These are phyloP conservation scores for Colletotrichum chlorophyti DNA, from an alignment of 2,329 filamentous ascomycete genomes.

Conservation along the genomic window DNA sequence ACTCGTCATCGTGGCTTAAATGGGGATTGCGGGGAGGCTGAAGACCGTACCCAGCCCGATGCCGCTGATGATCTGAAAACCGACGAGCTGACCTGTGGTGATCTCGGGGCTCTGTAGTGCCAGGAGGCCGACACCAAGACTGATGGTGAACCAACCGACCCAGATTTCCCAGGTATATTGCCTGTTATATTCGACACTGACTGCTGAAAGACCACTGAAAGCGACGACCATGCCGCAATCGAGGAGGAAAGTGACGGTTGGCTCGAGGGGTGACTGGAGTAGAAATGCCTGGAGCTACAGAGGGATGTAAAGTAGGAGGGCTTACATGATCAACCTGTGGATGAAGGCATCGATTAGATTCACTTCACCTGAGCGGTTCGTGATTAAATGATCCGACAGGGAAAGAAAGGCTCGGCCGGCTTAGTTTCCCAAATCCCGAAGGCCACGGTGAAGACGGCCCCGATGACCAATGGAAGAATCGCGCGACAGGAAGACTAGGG, in stretches of 20 bases:
- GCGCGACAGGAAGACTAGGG: conserved; percentile 42
- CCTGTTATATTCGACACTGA: no score
- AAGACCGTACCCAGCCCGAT: conserved; percentile 35
- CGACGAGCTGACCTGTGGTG: no score
- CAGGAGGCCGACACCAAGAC: no score
- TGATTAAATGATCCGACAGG: conserved; percentile 38
- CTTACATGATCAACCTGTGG: conserved; percentile 39
- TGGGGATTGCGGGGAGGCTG: conserved; percentile 34
- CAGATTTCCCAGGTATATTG: no score
- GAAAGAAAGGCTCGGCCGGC: conserved; percentile 38
- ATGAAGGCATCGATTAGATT: conserved; percentile 36
- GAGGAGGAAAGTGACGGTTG: conserved; percentile 38
- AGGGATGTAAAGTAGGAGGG: conserved; percentile 40
- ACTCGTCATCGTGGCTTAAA: conserved; percentile 40
- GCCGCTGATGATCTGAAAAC: conserved; percentile 37
- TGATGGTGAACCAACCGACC: no score
- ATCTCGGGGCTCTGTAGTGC: no score
- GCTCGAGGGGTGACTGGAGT: conserved; percentile 35
- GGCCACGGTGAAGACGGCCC: conserved; percentile 33
- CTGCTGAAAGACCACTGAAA: no score
- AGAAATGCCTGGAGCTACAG: conserved; percentile 42
- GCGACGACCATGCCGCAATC: conserved; percentile 32
- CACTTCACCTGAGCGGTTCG: conserved; percentile 32
- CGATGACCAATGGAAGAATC: conserved; percentile 39
- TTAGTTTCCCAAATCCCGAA: conserved; percentile 40